phyloP scores from a whole-genome alignment of 495 filamentous ascomycete genomes.

The Parathielavia appendiculata region DNA sequence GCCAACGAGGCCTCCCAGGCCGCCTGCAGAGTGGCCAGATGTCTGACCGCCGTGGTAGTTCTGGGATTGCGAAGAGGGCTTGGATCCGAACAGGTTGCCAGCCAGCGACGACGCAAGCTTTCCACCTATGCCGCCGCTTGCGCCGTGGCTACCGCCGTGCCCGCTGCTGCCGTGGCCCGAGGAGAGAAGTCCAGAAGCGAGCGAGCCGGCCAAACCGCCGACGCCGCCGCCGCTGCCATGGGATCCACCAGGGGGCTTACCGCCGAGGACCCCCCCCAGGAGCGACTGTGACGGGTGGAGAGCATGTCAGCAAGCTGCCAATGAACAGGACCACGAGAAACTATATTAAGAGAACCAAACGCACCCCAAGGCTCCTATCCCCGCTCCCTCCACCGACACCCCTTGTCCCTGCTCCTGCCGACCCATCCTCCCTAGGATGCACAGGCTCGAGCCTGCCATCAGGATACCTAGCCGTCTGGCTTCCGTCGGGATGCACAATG shows the following conservation, averaged over 20 bases:
- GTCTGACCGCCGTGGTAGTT: conserved; percentile 35
- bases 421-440: conserved; percentile 30
- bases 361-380: conserved; percentile 45
- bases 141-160: conserved; percentile 27
- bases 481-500: conserved; percentile 50
- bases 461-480: conserved; percentile 44
- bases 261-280: conserved; percentile 25
- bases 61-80: conserved; percentile 35
- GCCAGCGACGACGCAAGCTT: conserved; percentile 45
- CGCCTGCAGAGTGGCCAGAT: conserved; percentile 28
- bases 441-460: conserved; percentile 50
- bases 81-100: conserved; percentile 39
- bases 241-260: conserved; percentile 20
- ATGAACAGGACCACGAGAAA: not conserved
- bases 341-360: conserved; percentile 23
- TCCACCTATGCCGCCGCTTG: conserved; percentile 35
- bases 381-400: conserved; percentile 29
- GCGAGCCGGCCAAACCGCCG: conserved; percentile 28
- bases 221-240: conserved; percentile 27
- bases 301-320: not conserved
- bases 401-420: conserved; percentile 23
- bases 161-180: conserved; percentile 29
- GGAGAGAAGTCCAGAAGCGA: conserved; percentile 23
- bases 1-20: conserved; percentile 43
- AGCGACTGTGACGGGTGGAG: conserved; percentile 19